phyloP scores from a whole-genome alignment of 1,139 yeast genomes.

The Candida sanyaensis region DNA sequence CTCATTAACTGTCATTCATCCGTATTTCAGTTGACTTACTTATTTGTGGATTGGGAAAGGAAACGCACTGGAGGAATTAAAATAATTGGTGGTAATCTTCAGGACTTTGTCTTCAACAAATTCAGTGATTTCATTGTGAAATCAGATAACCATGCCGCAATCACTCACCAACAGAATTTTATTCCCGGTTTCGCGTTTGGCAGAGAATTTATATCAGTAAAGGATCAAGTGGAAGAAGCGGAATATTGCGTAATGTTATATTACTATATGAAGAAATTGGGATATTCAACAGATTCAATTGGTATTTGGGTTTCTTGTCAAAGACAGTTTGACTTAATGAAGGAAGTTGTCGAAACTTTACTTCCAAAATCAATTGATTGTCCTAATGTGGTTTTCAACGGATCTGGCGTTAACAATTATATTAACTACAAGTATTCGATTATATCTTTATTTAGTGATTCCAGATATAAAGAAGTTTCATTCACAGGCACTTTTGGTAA shows the following conservation, averaged over 20 bases:
- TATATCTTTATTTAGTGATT: conserved; percentile 9
- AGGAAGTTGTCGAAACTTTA: conserved; percentile 1
- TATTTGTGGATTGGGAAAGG: background rate
- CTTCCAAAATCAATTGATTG: conserved; percentile 1
- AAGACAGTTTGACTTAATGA: conserved; percentile 29
- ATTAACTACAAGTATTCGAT: conserved; percentile 9
- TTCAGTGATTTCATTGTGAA: background rate
- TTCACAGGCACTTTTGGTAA: conserved; percentile 8
- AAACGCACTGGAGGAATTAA: background rate
- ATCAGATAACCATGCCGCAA: background rate
- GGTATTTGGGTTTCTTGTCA: conserved; percentile 43
- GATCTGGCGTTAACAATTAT: conserved; percentile 8
- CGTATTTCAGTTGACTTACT: background rate
- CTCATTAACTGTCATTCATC: conserved; percentile 3
- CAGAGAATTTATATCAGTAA: conserved; percentile 40
- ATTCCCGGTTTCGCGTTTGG: conserved; percentile 45
- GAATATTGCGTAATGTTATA: conserved; percentile 50
- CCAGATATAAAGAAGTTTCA: conserved; percentile 4
- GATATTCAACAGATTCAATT: conserved; percentile 42
- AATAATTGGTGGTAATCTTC: conserved; percentile 7
- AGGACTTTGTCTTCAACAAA: conserved; percentile 1
- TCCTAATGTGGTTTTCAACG: conserved; percentile 11
- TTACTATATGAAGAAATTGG: conserved; percentile 48
- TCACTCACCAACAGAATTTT: conserved; percentile 6
- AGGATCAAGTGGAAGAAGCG: conserved; percentile 47